These are phyloP conservation scores for Blastobotrys persicus DNA, from an alignment of 1,139 yeast species.

Conservation along the genomic window DNA sequence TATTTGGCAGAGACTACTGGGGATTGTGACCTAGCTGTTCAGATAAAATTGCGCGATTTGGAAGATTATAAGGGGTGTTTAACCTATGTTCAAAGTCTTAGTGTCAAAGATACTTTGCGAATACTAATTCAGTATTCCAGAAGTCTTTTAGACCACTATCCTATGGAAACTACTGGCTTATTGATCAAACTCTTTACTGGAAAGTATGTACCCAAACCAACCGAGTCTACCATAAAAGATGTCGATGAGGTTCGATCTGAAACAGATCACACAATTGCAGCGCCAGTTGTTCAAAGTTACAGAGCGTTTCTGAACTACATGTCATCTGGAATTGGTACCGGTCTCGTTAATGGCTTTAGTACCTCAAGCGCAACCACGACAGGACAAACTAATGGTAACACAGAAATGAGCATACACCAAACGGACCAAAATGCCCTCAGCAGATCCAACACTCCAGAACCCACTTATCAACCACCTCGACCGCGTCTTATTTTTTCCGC, in stretches of 20 bases:
- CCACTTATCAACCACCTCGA: constrained; percentile 88
- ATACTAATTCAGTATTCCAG: constrained; percentile 68
- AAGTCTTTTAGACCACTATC: constrained; percentile 59
- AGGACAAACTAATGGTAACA: constrained; percentile 7
- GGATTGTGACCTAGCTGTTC: constrained; percentile 74
- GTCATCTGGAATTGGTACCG: constrained; percentile 35
- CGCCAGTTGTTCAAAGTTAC: constrained; percentile 63
- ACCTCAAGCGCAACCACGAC: constrained; percentile 6
- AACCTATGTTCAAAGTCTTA: constrained; percentile 63
- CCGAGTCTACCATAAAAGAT: constrained; percentile 20
- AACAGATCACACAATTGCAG: constrained; percentile 18
- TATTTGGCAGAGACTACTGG: constrained; percentile 66
- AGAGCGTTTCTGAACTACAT: constrained; percentile 67
- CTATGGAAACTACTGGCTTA: constrained; percentile 78
- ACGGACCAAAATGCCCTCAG: background rate
- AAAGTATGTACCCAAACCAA: constrained; percentile 52
- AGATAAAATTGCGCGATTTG: constrained; percentile 67
- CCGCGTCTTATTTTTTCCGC: constrained; percentile 86
- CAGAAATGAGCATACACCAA: background rate
- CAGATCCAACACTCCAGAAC: constrained; percentile 34
- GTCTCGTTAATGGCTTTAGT: constrained; percentile 11
- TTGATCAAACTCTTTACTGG: constrained; percentile 90
- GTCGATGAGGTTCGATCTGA: background rate
- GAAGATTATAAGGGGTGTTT: constrained; percentile 62
- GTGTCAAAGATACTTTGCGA: constrained; percentile 75